Evolutionary conservation across 805 yeast genomes (phyloP), one percentile per base, ranked within the genome.

Genomic region (Kodamaea lidongshanica): DNA sequence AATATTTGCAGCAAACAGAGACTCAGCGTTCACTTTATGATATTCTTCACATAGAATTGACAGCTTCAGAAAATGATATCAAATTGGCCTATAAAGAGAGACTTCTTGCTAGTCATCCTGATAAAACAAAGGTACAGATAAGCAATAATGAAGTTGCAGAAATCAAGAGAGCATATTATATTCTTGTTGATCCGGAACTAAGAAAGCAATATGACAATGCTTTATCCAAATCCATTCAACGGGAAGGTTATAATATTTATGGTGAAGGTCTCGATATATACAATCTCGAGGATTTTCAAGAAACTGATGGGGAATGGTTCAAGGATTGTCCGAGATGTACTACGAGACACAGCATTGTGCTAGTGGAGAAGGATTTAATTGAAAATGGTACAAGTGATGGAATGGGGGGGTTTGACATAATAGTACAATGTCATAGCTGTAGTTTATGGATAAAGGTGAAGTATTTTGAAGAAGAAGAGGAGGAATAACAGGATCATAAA

Each of bases 381-480:
- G 59, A 65, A 4, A 65, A 65, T 32, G 79, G 76, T 0, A 65
- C 70, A 0, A 66, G 64, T 0, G 68, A 65, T 19, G 77, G 74
- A 10, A 70, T 56, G 11, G 68, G 77, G 1, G 61, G 61, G 10
- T 79, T 64, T 40, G 81, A 79, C 39, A 67, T 88, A 1, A 65
- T 84, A 13, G 74, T 84, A 0, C 95, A 88, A 46, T 89, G 97
- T 50, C 50, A 59, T 8, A 77, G 82, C 18, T 89, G 97, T 52
- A 83, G 94, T 50, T 50, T 87, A 17, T 89, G 96, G 95, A 55
- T 89, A 15, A 74, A 75, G 29, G 87, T 89, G 2, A 68, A 65
- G 40, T 84, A 79, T 46, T 74, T 65, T 41, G 87, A 75, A 40
- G 61, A 42, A 15, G 53, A 48, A 5, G 52, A 50, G 27, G 29